A percentile compares a stretch with the other conserved stretches of the same genome.
phyloP scores from a whole-genome alignment of 2,329 filamentous ascomycete species.

The Canariomyces notabilis region DNA sequence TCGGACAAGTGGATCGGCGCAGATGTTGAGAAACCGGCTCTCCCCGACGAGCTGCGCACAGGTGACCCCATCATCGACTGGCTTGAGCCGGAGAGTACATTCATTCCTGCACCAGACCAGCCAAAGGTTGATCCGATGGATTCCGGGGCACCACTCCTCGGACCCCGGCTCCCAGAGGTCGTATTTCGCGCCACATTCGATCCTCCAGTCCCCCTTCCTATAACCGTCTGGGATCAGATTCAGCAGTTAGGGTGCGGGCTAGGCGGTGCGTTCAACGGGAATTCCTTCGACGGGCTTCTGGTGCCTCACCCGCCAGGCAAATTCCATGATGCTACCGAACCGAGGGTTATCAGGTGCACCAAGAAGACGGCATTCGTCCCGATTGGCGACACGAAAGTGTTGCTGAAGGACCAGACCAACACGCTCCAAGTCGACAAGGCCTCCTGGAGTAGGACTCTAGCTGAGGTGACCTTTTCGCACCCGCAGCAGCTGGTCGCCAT shows the following conservation, averaged over 20 bases:
- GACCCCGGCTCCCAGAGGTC: constrained; percentile 59
- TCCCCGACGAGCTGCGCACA: constrained; percentile 39
- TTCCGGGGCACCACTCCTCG: constrained; percentile 33
- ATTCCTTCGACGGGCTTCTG: constrained; percentile 52
- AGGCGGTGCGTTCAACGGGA: constrained; percentile 30
- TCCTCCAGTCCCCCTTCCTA: constrained; percentile 67
- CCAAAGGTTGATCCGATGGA: constrained; percentile 19
- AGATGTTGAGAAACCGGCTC: constrained; percentile 54
- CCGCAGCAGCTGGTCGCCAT: constrained; percentile 70
- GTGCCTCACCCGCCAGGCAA: constrained; percentile 49
- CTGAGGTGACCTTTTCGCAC: constrained; percentile 69
- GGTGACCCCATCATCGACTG: constrained; percentile 54
- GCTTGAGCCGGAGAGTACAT: constrained; percentile 65
- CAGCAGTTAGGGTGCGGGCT: constrained; percentile 53
- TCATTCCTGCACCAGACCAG: constrained; percentile 38
- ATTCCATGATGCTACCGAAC: constrained; percentile 52
- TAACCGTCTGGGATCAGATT: constrained; percentile 57
- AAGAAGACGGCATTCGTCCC: constrained; percentile 42
- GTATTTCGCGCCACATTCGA: constrained; percentile 71
- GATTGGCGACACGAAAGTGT: constrained; percentile 26
- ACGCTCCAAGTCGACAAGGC: constrained; percentile 66
- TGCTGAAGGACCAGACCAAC: constrained; percentile 46
- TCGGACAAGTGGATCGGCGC: constrained; percentile 71
- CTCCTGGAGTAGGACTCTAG: constrained; percentile 63
- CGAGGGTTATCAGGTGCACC: constrained; percentile 48